Percentiles rank a stretch among this genome's conserved stretches.
These are phyloP conservation scores for Ascochyta viciae-villosae DNA, from an alignment of 2,329 filamentous ascomycete genomes.

Conservation along the genomic window DNA sequence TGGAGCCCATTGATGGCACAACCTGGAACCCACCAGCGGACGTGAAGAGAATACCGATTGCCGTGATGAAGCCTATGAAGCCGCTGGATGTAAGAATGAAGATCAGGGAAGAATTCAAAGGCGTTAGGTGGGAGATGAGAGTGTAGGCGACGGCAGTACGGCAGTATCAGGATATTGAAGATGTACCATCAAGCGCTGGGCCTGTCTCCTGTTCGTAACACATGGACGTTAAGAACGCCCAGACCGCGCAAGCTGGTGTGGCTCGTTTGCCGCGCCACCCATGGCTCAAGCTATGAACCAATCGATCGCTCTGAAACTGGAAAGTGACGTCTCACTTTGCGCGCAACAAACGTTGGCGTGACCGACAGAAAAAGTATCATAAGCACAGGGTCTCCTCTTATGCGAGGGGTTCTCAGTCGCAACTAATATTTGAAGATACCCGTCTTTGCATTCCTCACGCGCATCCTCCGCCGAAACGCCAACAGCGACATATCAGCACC, in stretches of 20 bases:
- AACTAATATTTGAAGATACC: background rate
- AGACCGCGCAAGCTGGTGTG: background rate
- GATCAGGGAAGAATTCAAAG: slow-evolving; percentile 24
- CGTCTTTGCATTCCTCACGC: slow-evolving; percentile 8
- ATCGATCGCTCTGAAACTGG: slow-evolving; percentile 1
- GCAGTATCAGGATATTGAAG: background rate
- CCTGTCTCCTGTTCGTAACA: background rate
- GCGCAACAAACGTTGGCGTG: slow-evolving; percentile 14
- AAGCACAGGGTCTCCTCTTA: slow-evolving; percentile 7
- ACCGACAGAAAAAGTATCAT: slow-evolving; percentile 9
- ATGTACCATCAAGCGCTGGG: background rate
- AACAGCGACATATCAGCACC: background rate
- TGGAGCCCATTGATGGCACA: slow-evolving; percentile 26
- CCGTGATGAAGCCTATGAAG: slow-evolving; percentile 27
- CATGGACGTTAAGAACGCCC: background rate
- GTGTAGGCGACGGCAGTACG: background rate
- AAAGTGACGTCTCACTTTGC: slow-evolving; percentile 15
- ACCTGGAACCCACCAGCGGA: slow-evolving; percentile 28
- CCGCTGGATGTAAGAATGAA: slow-evolving; percentile 21
- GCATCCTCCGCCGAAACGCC: background rate
- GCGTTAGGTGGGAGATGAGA: slow-evolving; percentile 22
- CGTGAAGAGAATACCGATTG: slow-evolving; percentile 27
- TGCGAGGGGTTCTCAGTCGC: background rate
- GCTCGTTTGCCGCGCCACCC: slow-evolving; percentile 2
- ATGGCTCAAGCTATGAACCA: slow-evolving; percentile 8